Evolutionary conservation across 2,329 filamentous ascomycete species (phyloP).

Genomic region (Aspergillus udagawae): DNA sequence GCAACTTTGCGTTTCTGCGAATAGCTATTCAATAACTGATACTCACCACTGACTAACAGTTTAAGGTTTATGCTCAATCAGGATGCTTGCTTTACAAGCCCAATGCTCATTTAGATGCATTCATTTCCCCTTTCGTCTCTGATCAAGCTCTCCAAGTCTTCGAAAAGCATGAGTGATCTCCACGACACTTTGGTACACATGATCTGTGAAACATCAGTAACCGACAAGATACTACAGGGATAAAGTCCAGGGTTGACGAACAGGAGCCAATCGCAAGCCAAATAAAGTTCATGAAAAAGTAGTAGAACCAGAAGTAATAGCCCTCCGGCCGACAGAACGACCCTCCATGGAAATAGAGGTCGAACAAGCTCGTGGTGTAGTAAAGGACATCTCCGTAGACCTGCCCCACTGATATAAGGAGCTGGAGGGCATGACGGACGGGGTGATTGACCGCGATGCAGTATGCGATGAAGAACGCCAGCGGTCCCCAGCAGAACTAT

Average conservation of each 20-base stretch:
- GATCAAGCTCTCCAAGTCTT: neutral
- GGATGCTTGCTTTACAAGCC: no score
- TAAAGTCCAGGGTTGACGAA: neutral
- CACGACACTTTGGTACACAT: neutral
- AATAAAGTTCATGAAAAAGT: constrained; percentile 53
- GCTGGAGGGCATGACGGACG: constrained; percentile 49
- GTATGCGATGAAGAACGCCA: constrained; percentile 49
- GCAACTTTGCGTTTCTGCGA: no score
- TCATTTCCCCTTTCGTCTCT: neutral
- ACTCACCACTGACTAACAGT: no score
- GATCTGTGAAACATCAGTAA: neutral
- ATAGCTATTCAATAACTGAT: no score
- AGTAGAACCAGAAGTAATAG: constrained; percentile 56
- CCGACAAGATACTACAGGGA: constrained; percentile 1
- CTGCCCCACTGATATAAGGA: constrained; percentile 52
- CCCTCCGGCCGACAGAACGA: constrained; percentile 51
- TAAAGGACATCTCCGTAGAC: constrained; percentile 55
- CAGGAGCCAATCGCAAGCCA: constrained; percentile 52
- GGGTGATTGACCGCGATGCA: constrained; percentile 48
- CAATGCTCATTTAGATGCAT: neutral
- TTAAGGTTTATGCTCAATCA: no score
- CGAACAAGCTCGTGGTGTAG: constrained; percentile 53
- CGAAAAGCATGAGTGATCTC: neutral
- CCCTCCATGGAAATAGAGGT: constrained; percentile 44
- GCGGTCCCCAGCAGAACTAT: constrained; percentile 51